A percentile compares a stretch with the other conserved stretches of the same genome.
Evolutionary conservation across 2,329 filamentous ascomycete genomes (phyloP).

Genomic region (Colletotrichum incanum): DNA sequence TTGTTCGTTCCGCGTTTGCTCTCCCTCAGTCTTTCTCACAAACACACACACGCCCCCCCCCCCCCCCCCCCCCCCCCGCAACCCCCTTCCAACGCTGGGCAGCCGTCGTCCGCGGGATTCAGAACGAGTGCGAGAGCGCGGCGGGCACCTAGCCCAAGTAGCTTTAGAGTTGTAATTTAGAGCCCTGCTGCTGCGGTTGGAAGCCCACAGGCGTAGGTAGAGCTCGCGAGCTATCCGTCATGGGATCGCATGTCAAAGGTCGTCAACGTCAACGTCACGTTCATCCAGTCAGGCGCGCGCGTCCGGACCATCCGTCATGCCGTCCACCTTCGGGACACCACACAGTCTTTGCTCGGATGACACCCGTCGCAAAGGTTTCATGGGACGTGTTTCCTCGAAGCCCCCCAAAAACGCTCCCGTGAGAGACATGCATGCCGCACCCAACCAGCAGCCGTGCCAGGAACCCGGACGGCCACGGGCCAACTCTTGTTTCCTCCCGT

Average conservation of each 20-base stretch:
- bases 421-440: conserved; percentile 2
- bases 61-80: no score
- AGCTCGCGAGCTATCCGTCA: background rate
- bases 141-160: background rate
- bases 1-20: background rate
- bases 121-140: background rate
- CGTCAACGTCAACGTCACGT: conserved; percentile 15
- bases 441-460: background rate
- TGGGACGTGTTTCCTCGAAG: background rate
- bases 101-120: conserved; percentile 1
- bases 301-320: background rate
- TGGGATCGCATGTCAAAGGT: conserved; percentile 2
- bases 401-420: no score
- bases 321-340: background rate
- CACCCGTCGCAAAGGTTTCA: background rate
- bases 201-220: background rate
- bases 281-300: conserved; percentile 17
- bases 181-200: background rate
- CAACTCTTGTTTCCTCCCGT: conserved; percentile 32
- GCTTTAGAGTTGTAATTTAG: background rate
- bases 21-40: background rate
- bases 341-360: conserved; percentile 23
- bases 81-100: background rate
- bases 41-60: background rate
- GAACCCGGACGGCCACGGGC: conserved; percentile 28